These are phyloP conservation scores for Xylariaceae sp. DNA, from an alignment of 2,329 filamentous ascomycete species.

Conservation along the genomic window DNA sequence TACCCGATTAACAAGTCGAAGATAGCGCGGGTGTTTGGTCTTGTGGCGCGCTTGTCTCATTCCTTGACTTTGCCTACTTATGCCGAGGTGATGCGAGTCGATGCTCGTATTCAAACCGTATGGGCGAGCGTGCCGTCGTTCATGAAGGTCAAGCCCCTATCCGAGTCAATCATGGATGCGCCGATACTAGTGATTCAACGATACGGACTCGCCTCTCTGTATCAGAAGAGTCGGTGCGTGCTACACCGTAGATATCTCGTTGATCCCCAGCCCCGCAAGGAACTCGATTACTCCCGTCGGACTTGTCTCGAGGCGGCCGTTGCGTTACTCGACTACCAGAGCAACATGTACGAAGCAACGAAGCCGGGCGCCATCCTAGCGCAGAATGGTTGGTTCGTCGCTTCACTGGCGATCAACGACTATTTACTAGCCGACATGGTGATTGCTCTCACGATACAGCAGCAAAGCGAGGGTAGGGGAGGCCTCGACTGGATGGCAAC, in stretches of 20 bases:
- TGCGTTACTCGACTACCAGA: conserved; percentile 44
- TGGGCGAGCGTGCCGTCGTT: conserved; percentile 44
- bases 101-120: conserved; percentile 40
- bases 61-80: conserved; percentile 44
- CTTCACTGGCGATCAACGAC: conserved; percentile 54
- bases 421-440: conserved; percentile 58
- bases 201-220: conserved; percentile 47
- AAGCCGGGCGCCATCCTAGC: conserved; percentile 50
- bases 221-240: conserved; percentile 52
- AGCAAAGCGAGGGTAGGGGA: conserved; percentile 35
- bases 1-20: conserved; percentile 50
- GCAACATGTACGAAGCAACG: conserved; percentile 42
- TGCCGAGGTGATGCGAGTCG: conserved; percentile 44
- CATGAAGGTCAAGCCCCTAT: conserved; percentile 45
- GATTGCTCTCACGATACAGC: conserved; percentile 48
- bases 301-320: conserved; percentile 47
- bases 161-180: conserved; percentile 45
- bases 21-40: conserved; percentile 44
- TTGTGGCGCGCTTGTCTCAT: conserved; percentile 48
- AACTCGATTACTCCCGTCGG: conserved; percentile 49
- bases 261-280: conserved; percentile 37
- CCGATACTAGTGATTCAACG: conserved; percentile 46
- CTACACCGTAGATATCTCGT: conserved; percentile 50
- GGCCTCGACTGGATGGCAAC: conserved; percentile 34
- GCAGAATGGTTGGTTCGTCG: conserved; percentile 52